A percentile compares a stretch with the other conserved stretches of the same genome.
These are phyloP conservation scores for Aspergillus affinis DNA, from an alignment of 495 filamentous ascomycete genomes.

Conservation along the genomic window DNA sequence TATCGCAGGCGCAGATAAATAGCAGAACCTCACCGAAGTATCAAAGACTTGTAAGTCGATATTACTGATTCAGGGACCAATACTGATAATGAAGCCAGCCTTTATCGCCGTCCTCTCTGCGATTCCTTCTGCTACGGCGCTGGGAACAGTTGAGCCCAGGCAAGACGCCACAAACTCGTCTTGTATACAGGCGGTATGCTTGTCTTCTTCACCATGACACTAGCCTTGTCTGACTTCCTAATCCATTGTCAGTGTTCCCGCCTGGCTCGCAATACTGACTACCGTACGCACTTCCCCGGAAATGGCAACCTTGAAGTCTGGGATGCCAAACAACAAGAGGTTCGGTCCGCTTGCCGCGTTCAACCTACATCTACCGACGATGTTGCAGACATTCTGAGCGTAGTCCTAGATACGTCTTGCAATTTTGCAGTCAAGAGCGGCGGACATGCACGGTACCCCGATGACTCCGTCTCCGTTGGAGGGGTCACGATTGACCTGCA, in stretches of 20 bases:
- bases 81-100: too few species aligned
- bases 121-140: too few species aligned
- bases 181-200: too few species aligned
- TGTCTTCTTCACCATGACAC: too few species aligned
- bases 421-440: constrained; percentile 44
- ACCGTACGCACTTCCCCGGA: not conserved
- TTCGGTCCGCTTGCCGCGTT: constrained; percentile 7
- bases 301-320: constrained; percentile 8
- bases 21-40: too few species aligned
- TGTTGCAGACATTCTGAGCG: not conserved
- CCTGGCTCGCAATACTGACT: not conserved
- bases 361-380: constrained; percentile 2
- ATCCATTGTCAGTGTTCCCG: not conserved
- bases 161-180: too few species aligned
- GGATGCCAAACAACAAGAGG: constrained; percentile 13
- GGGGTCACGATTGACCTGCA: constrained; percentile 49
- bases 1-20: too few species aligned
- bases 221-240: too few species aligned
- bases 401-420: constrained; percentile 9
- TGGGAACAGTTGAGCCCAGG: too few species aligned
- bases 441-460: constrained; percentile 30
- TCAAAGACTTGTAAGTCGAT: too few species aligned
- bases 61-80: too few species aligned
- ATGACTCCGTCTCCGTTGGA: constrained; percentile 21
- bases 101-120: too few species aligned